Evolutionary conservation across 2,329 filamentous ascomycete genomes (phyloP), one percentile per base, ranked within the genome.

Genomic region (Zelopaecilomyces penicillatus): DNA sequence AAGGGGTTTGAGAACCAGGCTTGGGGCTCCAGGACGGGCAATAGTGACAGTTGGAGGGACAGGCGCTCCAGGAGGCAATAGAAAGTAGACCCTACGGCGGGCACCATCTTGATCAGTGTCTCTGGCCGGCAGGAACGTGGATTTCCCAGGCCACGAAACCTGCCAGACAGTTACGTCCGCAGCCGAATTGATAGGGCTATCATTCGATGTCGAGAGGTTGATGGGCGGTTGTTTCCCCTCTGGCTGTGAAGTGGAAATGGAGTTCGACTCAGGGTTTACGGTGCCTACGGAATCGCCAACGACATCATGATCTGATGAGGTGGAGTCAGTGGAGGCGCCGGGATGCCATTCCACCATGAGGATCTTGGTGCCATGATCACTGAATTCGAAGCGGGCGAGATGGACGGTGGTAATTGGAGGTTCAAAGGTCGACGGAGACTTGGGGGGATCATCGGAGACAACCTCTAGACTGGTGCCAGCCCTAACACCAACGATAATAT

Each of bases 291-390:
- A 19, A 19, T 19, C 47, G 44, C 19, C 42, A 43, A 37, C 30
- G 32, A 29, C 42, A 37, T 42, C 43, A 41, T 45, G 27, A n/a
- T 31, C 30, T 33, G 42, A 28, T 26, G 41, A 19, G 46, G 42
- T 46, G 30, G 42, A 39, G 39, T 37, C 36, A 26, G 40, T 42
- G 32, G 51, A 51, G 36, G 54, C 53, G 41, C 53, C 54, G 34
- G 65, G 61, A 60, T 87, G 81, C 89, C 89, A 95, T 63, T 95
- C 88, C 34, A 95, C 83, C 87, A 95, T 93, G 55, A 95, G 70
- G 51, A 95, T 83, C 69, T 95, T 95, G 50, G 87, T 94, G 35
- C 88, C 88, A 52, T 90, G 84, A 56, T 87, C 87, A 41, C 80
- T 84, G 61, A 95, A 94, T 62, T 95, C 89, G 65, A 94, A 95